Conservation (phyloP, 148 eudicot species). For the Dysphania ambrosioides region DNA sequence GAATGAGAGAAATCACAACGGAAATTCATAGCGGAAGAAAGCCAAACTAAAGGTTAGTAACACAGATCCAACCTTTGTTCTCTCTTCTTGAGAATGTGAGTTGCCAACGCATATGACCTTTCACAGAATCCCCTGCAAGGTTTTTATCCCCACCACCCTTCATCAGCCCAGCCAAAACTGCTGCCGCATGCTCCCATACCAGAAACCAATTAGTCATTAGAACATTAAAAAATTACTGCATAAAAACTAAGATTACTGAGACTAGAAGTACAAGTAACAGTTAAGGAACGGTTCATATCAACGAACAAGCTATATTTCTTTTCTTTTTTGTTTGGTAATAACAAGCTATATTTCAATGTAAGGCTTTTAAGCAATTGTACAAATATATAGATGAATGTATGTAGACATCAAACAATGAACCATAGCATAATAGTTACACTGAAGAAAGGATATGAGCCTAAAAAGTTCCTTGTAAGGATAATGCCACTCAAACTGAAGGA, state of each 20-base stretch:
- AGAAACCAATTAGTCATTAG: slow-evolving; percentile 30
- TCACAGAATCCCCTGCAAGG: slow-evolving; percentile 66
- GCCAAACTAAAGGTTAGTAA: background rate
- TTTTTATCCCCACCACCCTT: slow-evolving; percentile 79
- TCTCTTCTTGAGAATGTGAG: slow-evolving; percentile 53
- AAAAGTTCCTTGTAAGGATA: background rate
- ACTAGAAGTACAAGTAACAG: background rate
- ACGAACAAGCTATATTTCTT: too few relatives aligned
- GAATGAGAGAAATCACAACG: background rate
- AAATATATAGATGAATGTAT: background rate
- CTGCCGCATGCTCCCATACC: slow-evolving; percentile 99
- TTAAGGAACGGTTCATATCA: background rate
- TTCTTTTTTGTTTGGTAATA: too few relatives aligned
- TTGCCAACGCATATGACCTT: slow-evolving; percentile 75
- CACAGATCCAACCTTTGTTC: slow-evolving; percentile 57
- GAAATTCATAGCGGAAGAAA: background rate
- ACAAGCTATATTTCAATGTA: background rate
- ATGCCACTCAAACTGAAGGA: background rate
- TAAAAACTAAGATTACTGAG: background rate
- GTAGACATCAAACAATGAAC: background rate
- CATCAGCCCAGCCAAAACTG: slow-evolving; percentile 94
- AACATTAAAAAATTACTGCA: background rate
- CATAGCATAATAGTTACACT: too few relatives aligned
- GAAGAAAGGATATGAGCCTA: background rate
- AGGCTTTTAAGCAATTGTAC: background rate